Base-by-base conservation (phyloP, 23 red algal species). In the Cyanidiococcus yangmingshanensis region DNA sequence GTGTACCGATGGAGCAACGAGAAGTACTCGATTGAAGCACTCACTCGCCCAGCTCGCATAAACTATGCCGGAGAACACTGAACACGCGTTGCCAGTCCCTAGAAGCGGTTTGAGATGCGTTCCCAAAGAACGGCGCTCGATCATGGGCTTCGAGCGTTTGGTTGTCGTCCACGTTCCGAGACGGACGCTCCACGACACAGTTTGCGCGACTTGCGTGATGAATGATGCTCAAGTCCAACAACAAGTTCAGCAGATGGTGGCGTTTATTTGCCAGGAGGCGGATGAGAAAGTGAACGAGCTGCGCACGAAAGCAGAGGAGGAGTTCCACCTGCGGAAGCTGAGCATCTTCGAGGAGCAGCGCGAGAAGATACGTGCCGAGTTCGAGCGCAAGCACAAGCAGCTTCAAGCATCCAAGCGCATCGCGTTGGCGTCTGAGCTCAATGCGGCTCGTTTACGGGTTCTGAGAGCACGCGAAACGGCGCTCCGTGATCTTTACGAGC, bases 221-320 rank as follows among this genome's bases (percentile, higher is more conserved):
- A 98, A 98, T 57, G 94, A 98, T 86, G 38, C 86, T 2, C 94
- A 98, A 59, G 94, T 98, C 1, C 82, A 87, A 68, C 94, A 98
- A 67, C 94, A 98, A 81, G 89, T 98, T 76, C 88, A 92, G 80
- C 94, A 98, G 74, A 98, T 98, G 94, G 94, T 98, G 26, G 90
- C 94, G 76, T 98, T 98, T 76, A 98, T 98, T 77, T 79, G 82
- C 39, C 94, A 98, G 74, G 94, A 98, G 75, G 94, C 94, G 33
- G 82, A 98, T 32, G 94, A 98, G 68, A 98, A 98, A 67, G 79
- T 88, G 12, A 91, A 91, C 38, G 94, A 98, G 88, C 88, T 98
- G 58, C 35, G 75, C 36, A 82, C 86, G 33, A 98, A 98, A 75
- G 87, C 94, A 26, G 94, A 98, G 80, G 94, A 98, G 45, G 94